Conservation (phyloP, 129 eudicot species). For the Flaveria linearis region DNA sequence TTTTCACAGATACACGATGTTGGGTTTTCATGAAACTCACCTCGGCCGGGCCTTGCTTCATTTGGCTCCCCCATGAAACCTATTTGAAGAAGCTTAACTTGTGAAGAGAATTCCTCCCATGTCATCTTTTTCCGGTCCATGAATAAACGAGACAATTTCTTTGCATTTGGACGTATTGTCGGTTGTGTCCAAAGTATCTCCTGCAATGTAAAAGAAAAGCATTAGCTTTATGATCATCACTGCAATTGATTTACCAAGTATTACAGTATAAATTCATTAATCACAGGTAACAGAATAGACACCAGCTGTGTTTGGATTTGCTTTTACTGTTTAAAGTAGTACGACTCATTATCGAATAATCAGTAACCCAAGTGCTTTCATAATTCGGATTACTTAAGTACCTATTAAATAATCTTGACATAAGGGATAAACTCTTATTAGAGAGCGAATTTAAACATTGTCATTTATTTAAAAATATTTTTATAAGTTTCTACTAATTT, state of each 20-base stretch:
- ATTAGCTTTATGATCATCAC: not conserved
- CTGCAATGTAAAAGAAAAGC: constrained; percentile 30
- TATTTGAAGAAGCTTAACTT: constrained; percentile 46
- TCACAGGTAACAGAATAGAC: not conserved
- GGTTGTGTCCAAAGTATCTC: constrained; percentile 89
- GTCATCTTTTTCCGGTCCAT: constrained; percentile 62
- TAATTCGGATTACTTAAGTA: not conserved
- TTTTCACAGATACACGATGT: constrained; percentile 70
- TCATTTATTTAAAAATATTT: no score
- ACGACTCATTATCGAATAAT: no score
- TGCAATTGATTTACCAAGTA: not conserved
- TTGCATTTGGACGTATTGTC: constrained; percentile 81
- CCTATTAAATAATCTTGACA: no score
- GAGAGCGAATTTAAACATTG: no score
- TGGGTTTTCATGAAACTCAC: constrained; percentile 85
- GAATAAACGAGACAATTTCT: constrained; percentile 56
- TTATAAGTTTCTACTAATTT: no score
- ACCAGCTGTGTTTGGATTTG: not conserved
- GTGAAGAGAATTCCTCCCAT: constrained; percentile 68
- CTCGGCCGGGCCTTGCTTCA: constrained; percentile 78
- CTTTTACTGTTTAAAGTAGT: not conserved
- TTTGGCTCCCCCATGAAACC: constrained; percentile 90
- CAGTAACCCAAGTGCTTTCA: not conserved
- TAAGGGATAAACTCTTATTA: no score
- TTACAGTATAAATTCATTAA: not conserved